Percentiles rank a stretch among this genome's conserved stretches.
Conservation (phyloP, 192 early-diverging fungal species). For the Dimargaris verticillata region DNA sequence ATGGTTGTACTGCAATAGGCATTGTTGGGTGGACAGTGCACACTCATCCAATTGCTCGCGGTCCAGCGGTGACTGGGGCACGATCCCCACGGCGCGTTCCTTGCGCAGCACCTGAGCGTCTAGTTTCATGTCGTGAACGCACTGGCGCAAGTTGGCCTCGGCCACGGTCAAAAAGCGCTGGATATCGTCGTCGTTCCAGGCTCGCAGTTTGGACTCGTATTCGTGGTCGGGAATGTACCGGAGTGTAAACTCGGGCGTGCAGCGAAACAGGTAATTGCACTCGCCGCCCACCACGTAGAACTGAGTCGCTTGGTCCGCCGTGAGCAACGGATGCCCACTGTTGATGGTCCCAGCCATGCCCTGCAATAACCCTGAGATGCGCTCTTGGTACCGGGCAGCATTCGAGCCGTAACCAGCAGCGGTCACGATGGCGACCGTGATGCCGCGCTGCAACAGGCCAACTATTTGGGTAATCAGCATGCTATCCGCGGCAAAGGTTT, state of each 20-base stretch:
- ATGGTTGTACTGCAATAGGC: slow-evolving; percentile 35
- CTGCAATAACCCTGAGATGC: slow-evolving; percentile 57
- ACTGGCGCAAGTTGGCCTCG: slow-evolving; percentile 40
- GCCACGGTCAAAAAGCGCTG: slow-evolving; percentile 59
- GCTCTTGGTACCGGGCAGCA: slow-evolving; percentile 51
- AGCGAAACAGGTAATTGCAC: slow-evolving; percentile 81
- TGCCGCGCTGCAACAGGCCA: slow-evolving; percentile 38
- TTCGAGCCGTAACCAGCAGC: slow-evolving; percentile 74
- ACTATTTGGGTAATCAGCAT: slow-evolving; percentile 48
- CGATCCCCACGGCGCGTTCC: slow-evolving; percentile 56
- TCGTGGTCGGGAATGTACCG: slow-evolving; percentile 39
- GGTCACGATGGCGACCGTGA: slow-evolving; percentile 75
- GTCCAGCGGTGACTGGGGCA: slow-evolving; percentile 39
- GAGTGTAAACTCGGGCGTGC: slow-evolving; percentile 38
- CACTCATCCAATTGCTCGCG: slow-evolving; percentile 80
- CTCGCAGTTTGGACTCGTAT: slow-evolving; percentile 23
- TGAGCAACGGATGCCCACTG: slow-evolving; percentile 14
- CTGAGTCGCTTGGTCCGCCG: slow-evolving; percentile 25
- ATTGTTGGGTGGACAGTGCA: slow-evolving; percentile 55
- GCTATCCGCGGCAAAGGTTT: slow-evolving; percentile 57
- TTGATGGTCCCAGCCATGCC: slow-evolving; percentile 30
- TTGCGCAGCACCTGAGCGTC: slow-evolving; percentile 55
- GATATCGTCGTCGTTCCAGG: slow-evolving; percentile 37
- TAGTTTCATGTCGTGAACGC: slow-evolving; percentile 47
- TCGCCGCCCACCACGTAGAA: slow-evolving; percentile 83